Base-by-base conservation (phyloP, 495 filamentous ascomycete genomes). In the Lepidopterella palustris region DNA sequence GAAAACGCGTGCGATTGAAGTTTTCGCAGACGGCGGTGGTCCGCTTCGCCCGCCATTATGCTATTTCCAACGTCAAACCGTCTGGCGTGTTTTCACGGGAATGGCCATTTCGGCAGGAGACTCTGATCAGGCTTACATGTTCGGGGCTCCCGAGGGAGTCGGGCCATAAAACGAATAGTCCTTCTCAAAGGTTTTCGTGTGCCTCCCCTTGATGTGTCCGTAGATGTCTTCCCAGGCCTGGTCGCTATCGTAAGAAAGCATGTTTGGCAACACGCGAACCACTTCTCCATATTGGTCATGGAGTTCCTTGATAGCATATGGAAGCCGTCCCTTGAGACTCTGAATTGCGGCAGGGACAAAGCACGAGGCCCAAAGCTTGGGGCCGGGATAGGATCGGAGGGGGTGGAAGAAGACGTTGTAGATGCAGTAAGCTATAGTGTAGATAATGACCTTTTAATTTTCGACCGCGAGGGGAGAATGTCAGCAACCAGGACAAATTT, bases 331-430 rank as follows among this genome's bases (percentile, higher is more conserved):
- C 1, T 31, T 32, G 25, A 60, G 27, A 21, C 42, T 27, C 29
- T 55, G 52, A 10, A 66, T 69, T 20, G 55, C 35, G 72, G 48
- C 31, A 13, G 56, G 52, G 18, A 65, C 42, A 6, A 31, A 32
- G 47, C 29, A 56, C 10, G 57, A 50, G 15, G 73, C 72, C 8
- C 72, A 72, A 0, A 76, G 63, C n/a, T 66, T 71, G 1, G 75
- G 78, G 4, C 76, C 79, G 2, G 72, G 77, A 56, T 72, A 79
- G 10, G 45, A 53, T 4, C 58, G 55, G 4, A 80, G 64, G 1
- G 73, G 73, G 49, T 80, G 78, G 64, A 80, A 76, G 65, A 67
- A 78, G 32, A 73, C 66, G 42, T 76, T 74, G 59, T 81, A 78
- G 28, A 80, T 28, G 29, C 62, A 48, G 20, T 29, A 53, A 13